Conservation (phyloP, 768 basidiomycete genomes). For the Boletus fagicola region DNA sequence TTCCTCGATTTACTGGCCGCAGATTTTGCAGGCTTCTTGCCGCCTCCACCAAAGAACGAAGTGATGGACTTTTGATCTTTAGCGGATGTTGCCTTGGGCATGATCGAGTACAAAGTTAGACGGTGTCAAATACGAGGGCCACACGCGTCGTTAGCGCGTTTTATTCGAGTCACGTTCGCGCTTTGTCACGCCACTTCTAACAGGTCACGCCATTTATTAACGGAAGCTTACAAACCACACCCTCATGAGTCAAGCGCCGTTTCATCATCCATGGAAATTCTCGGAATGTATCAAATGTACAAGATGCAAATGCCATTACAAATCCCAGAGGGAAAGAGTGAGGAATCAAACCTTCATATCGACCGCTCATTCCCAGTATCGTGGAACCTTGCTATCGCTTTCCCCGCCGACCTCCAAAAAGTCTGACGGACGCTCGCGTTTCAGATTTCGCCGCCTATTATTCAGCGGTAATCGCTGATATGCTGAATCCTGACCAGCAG, state of each 20-base stretch:
- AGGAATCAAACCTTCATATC: neutral
- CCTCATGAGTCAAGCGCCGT: too few relatives aligned
- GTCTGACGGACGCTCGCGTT: slow-evolving; percentile 81
- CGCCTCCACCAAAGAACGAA: slow-evolving; percentile 48
- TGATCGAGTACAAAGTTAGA: slow-evolving; percentile 25
- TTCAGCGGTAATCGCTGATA: slow-evolving; percentile 84
- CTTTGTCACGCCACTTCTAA: slow-evolving; percentile 14
- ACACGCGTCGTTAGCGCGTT: slow-evolving; percentile 15
- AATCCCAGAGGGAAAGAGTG: neutral
- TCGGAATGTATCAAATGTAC: slow-evolving; percentile 13
- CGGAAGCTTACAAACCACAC: slow-evolving; percentile 1
- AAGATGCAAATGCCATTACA: slow-evolving; percentile 7
- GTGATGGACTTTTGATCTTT: slow-evolving; percentile 54
- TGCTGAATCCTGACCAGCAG: slow-evolving; percentile 72
- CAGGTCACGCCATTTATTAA: slow-evolving; percentile 17
- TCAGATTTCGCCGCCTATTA: slow-evolving; percentile 71
- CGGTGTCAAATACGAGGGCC: neutral
- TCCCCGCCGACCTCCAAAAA: slow-evolving; percentile 74
- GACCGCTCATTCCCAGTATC: slow-evolving; percentile 69
- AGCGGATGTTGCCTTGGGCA: slow-evolving; percentile 48
- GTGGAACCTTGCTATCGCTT: slow-evolving; percentile 58
- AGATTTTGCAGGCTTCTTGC: slow-evolving; percentile 28
- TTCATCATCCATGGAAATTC: slow-evolving; percentile 8
- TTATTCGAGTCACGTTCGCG: slow-evolving; percentile 28
- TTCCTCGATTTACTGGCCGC: slow-evolving; percentile 30